Percentiles rank a stretch among this genome's conserved stretches.
These are phyloP conservation scores for Ophiostoma himal-ulmi DNA, from an alignment of 2,329 filamentous ascomycete species.

Conservation along the genomic window DNA sequence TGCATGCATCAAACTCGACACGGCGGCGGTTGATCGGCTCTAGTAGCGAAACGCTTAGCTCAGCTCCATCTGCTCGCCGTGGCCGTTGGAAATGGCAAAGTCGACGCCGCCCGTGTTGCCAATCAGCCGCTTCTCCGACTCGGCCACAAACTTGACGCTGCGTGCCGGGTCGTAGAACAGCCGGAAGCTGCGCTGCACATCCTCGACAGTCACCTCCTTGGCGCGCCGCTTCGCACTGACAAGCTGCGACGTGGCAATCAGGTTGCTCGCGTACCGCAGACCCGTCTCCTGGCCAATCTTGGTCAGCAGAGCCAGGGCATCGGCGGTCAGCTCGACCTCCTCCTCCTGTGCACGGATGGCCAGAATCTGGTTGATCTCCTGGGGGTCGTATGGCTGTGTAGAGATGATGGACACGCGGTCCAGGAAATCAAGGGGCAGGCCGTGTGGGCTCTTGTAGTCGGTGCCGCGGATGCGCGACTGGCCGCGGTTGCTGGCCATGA, in stretches of 20 bases:
- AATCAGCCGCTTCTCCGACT: conserved; percentile 90
- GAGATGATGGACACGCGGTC: conserved; percentile 95
- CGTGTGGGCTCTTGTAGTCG: conserved; percentile 87
- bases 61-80: conserved; percentile 41
- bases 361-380: conserved; percentile 89
- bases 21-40: neutral
- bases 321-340: conserved; percentile 83
- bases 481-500: conserved; percentile 97
- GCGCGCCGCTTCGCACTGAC: conserved; percentile 78
- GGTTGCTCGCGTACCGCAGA: conserved; percentile 91
- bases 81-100: conserved; percentile 49
- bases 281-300: conserved; percentile 94
- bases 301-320: conserved; percentile 85
- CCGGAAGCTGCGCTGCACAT: conserved; percentile 88
- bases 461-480: conserved; percentile 89
- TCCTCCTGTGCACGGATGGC: conserved; percentile 91
- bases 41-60: conserved; percentile 24
- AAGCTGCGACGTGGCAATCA: conserved; percentile 90
- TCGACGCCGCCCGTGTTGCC: conserved; percentile 77
- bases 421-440: conserved; percentile 89
- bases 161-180: conserved; percentile 87
- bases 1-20: neutral
- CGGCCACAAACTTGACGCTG: conserved; percentile 83
- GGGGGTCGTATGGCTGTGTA: conserved; percentile 73
- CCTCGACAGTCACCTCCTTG: conserved; percentile 75